A percentile compares a stretch with the other conserved stretches of the same genome.
phyloP scores from a whole-genome alignment of 1,284 basidiomycete genomes.

The Sporisorium scitamineum region DNA sequence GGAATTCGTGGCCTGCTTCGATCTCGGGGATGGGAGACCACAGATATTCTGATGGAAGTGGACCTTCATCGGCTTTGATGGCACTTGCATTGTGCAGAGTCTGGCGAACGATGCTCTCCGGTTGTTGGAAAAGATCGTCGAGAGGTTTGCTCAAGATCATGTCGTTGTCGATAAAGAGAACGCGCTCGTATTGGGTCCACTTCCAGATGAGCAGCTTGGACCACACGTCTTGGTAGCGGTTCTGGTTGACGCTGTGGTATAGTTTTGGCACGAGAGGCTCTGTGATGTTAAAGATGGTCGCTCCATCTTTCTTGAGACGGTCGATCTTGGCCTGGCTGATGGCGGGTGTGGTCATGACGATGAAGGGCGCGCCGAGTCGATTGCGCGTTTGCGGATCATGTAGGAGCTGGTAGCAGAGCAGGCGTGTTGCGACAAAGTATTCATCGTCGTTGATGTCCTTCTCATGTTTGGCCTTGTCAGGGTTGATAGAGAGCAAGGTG shows the following conservation, averaged over 20 bases:
- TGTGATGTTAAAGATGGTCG: neutral
- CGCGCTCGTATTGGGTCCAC: slow-evolving; percentile 1
- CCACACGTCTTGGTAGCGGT: neutral
- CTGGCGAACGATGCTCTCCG: neutral
- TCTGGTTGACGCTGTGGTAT: neutral
- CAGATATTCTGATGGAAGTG: neutral
- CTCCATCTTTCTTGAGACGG: neutral
- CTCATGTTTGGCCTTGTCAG: neutral
- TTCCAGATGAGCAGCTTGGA: slow-evolving; percentile 4
- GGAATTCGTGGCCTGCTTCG: neutral
- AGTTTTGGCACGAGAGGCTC: neutral
- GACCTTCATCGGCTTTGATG: neutral
- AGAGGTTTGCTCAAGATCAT: neutral
- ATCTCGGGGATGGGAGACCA: neutral
- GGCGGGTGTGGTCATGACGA: slow-evolving; percentile 1
- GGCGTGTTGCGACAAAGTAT: slow-evolving; percentile 6
- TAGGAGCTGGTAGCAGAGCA: slow-evolving; percentile 3
- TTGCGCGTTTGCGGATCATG: slow-evolving; percentile 1
- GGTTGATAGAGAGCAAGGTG: neutral
- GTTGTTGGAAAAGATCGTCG: neutral
- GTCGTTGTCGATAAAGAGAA: neutral
- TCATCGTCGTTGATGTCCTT: slow-evolving; percentile 5
- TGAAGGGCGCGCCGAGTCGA: neutral
- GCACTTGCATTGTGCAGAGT: neutral
- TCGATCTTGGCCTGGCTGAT: slow-evolving; percentile 8